Base-by-base conservation (phyloP, 805 yeast genomes). In the Pichia thaimueangensis region DNA sequence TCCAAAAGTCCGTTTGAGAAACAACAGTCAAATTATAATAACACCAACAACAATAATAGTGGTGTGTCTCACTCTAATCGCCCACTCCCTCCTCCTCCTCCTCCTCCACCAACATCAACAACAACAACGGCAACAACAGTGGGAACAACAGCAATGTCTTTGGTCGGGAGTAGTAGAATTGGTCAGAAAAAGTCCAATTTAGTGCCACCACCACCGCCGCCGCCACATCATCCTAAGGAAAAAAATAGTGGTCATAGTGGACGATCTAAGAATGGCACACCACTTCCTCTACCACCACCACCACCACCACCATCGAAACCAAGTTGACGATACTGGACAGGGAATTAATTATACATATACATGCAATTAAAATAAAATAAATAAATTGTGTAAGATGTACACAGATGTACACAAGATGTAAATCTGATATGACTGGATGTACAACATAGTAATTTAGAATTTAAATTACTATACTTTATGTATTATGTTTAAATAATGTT, bases 181-280 rank as follows among this genome's bases (percentile, higher is more conserved):
- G 31, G 39, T 25, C 22, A 32, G 15, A 21, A 16, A 31, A 43
- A 39, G 15, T 40, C 36, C 8, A 35, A 16, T 24, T 25, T 22
- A 27, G 13, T 20, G 11, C 30, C 35, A n/a, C 39, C 28, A 32
- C 55, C 43, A 10, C 46, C 46, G n/a, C 50, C 52, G 20, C 45
- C 45, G 8, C 44, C 47, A 19, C 39, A 35, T 15, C 29, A 37
- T 10, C 35, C 40, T 24, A n/a, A n/a, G n/a, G n/a, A n/a, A n/a
- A n/a, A n/a, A n/a, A n/a, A n/a, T n/a, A n/a, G n/a, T 8, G 34
- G 19, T 10, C 6, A 30, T 9, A n/a, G 36, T 30, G 7, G 23
- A 13, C 10, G 12, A 13, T 27, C 36, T 10, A 23, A 36, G 10
- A 16, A 16, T 8, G 27, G 30, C 29, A 16, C 28, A 29, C 24